A percentile compares a stretch with the other conserved stretches of the same genome.
Evolutionary conservation across 2,329 filamentous ascomycete species (phyloP).

Genomic region (Coleophoma eucalyptorum): DNA sequence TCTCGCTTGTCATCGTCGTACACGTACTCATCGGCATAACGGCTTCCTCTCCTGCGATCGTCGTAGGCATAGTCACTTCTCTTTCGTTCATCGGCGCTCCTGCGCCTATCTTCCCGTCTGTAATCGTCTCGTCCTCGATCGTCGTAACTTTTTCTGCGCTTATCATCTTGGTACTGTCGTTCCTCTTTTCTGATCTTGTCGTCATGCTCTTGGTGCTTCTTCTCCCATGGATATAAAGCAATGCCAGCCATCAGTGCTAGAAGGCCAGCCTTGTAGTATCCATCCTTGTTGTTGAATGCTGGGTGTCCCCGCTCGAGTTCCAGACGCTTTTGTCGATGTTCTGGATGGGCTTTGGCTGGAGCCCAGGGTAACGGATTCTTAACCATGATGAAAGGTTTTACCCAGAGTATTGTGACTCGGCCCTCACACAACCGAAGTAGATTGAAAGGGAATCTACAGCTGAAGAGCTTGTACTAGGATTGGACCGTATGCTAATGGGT

Average conservation of each 20-base stretch:
- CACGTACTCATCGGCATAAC: background rate
- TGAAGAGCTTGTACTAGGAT: too few relatives aligned
- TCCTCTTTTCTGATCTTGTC: background rate
- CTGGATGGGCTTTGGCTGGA: constrained; percentile 34
- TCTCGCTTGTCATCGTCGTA: background rate
- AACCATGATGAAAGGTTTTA: background rate
- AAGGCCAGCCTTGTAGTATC: constrained; percentile 10
- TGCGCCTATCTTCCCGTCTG: background rate
- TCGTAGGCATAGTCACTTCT: background rate
- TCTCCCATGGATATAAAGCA: constrained; percentile 9
- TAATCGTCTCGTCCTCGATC: background rate
- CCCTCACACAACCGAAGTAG: too few relatives aligned
- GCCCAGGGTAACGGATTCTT: constrained; percentile 10
- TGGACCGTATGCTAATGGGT: too few relatives aligned
- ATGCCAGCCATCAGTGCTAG: constrained; percentile 5
- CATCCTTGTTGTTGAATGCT: constrained; percentile 27
- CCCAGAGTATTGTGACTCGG: too few relatives aligned
- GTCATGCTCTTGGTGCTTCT: constrained; percentile 8
- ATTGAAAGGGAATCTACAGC: too few relatives aligned
- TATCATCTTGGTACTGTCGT: background rate
- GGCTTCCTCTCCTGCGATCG: background rate
- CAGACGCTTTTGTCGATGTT: constrained; percentile 33
- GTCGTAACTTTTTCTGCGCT: too few relatives aligned
- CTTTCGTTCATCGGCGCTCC: background rate
- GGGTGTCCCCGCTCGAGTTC: constrained; percentile 33